These are phyloP conservation scores for Pisolithus sp. DNA, from an alignment of 768 basidiomycete genomes.

Conservation along the genomic window DNA sequence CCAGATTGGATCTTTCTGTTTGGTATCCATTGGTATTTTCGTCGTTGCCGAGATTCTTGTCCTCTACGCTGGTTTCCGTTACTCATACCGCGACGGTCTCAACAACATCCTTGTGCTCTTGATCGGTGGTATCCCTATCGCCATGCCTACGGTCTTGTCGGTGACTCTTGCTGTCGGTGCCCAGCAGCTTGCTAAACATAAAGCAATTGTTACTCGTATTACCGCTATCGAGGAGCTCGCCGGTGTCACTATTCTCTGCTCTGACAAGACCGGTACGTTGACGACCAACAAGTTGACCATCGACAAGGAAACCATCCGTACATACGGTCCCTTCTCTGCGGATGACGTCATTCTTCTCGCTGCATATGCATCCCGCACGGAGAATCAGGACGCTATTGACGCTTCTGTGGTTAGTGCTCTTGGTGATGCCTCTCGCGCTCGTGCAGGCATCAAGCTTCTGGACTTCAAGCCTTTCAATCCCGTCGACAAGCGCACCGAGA, in stretches of 20 bases:
- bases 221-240: conserved; percentile 98
- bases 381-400: conserved; percentile 99
- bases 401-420: conserved; percentile 76
- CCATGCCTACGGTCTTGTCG: conserved; percentile 97
- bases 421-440: conserved; percentile 66
- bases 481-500: conserved; percentile 98
- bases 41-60: conserved; percentile 91
- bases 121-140: conserved; percentile 99
- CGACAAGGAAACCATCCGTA: conserved; percentile 85
- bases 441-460: conserved; percentile 88
- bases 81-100: conserved; percentile 88
- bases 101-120: conserved; percentile 97
- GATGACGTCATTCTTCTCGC: conserved; percentile 92
- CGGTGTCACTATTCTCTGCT: conserved; percentile 97
- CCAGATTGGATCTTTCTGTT: conserved; percentile 96
- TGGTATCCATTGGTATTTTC: conserved; percentile 94
- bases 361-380: conserved; percentile 94
- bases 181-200: conserved; percentile 97
- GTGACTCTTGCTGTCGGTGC: conserved; percentile 99
- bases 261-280: conserved; percentile 97
- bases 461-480: conserved; percentile 99
- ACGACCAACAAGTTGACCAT: conserved; percentile 99
- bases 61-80: conserved; percentile 88
- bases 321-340: conserved; percentile 81
- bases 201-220: conserved; percentile 99